Conservation (phyloP, 805 yeast genomes). For the Maudiozyma serrabonitensis region DNA sequence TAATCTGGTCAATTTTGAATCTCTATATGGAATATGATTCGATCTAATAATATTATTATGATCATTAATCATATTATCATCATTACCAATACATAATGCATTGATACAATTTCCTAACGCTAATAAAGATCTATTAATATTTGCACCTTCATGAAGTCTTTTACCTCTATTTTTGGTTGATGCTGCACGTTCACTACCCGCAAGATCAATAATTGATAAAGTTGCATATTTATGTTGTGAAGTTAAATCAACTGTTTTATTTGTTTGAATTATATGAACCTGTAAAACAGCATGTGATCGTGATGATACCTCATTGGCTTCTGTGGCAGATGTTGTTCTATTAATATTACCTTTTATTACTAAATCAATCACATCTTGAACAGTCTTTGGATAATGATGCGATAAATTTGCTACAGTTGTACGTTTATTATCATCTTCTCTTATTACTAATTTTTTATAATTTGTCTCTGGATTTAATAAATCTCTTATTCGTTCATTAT, state of each 20-base stretch:
- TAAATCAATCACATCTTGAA: constrained; percentile 71
- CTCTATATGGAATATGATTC: constrained; percentile 80
- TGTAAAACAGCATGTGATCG: constrained; percentile 92
- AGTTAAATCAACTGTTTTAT: constrained; percentile 44
- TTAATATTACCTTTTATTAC: constrained; percentile 62
- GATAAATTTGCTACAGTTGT: constrained; percentile 68
- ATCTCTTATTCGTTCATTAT: constrained; percentile 83
- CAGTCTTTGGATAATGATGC: constrained; percentile 48
- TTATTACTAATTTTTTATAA: constrained; percentile 42
- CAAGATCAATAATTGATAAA: constrained; percentile 78
- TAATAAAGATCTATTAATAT: constrained; percentile 76
- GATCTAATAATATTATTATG: constrained; percentile 25
- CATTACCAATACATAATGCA: constrained; percentile 69
- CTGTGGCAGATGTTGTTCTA: constrained; percentile 80
- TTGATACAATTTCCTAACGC: constrained; percentile 93
- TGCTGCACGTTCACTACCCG: constrained; percentile 92
- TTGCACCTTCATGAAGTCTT: constrained; percentile 83
- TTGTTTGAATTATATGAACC: constrained; percentile 55
- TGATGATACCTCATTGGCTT: constrained; percentile 83
- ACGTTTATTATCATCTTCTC: constrained; percentile 57
- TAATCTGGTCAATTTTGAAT: constrained; percentile 79
- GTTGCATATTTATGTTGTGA: constrained; percentile 72
- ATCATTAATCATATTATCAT: constrained; percentile 35
- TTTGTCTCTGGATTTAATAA: constrained; percentile 49
- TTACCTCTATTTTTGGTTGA: constrained; percentile 79